These are phyloP conservation scores for Alternaria sp. DNA, from an alignment of 2,329 filamentous ascomycete species.

Conservation along the genomic window DNA sequence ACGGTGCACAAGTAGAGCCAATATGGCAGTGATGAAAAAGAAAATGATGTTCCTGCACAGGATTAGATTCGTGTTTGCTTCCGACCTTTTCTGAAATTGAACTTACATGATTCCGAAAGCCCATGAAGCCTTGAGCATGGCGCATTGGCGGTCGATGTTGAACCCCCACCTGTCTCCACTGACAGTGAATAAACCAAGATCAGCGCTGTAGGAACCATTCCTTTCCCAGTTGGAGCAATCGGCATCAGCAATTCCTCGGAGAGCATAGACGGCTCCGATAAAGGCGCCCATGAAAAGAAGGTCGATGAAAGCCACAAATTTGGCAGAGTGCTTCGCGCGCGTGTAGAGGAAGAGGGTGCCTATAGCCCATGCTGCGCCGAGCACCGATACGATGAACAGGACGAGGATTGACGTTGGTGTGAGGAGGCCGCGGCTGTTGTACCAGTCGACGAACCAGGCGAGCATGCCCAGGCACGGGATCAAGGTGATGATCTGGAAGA, in stretches of 20 bases:
- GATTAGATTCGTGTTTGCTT: conserved; percentile 32
- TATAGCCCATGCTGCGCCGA: conserved; percentile 68
- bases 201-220: conserved; percentile 62
- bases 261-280: conserved; percentile 67
- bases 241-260: conserved; percentile 65
- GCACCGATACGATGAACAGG: conserved; percentile 70
- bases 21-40: conserved; percentile 52
- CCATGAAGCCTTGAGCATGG: conserved; percentile 91
- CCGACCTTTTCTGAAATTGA: neutral
- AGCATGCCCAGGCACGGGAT: conserved; percentile 70
- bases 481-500: conserved; percentile 69
- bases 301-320: conserved; percentile 69
- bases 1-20: conserved; percentile 69
- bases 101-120: conserved; percentile 86
- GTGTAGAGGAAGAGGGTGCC: conserved; percentile 68
- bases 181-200: conserved; percentile 70
- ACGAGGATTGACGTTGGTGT: conserved; percentile 69
- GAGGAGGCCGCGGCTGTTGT: conserved; percentile 64
- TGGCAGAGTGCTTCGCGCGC: conserved; percentile 66
- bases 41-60: conserved; percentile 48
- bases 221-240: conserved; percentile 71
- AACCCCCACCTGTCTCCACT: conserved; percentile 61
- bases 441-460: conserved; percentile 69
- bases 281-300: conserved; percentile 70
- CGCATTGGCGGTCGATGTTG: conserved; percentile 77